Conservation (phyloP, 1,139 yeast genomes). For the Ogataea hybrid region DNA sequence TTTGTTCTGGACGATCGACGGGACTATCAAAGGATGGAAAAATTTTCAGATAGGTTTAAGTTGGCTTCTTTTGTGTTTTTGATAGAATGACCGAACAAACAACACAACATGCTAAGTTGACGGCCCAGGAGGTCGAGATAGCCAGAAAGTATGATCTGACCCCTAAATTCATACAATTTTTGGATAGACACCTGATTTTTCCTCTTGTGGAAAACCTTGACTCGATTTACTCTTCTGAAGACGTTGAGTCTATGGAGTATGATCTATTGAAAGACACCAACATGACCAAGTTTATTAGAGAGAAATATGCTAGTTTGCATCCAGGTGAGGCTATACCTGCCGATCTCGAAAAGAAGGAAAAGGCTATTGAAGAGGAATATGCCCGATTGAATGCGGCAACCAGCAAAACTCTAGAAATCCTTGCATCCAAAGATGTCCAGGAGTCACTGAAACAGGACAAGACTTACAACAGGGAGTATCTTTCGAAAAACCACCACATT, state of each 20-base stretch:
- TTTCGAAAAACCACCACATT: slow-evolving; percentile 43
- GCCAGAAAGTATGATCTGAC: slow-evolving; percentile 51
- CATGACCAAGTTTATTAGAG: slow-evolving; percentile 49
- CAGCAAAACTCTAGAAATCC: slow-evolving; percentile 42
- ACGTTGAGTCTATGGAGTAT: slow-evolving; percentile 45
- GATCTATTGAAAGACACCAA: slow-evolving; percentile 53
- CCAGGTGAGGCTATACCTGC: slow-evolving; percentile 40
- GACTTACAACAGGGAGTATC: slow-evolving; percentile 44
- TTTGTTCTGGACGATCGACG: slow-evolving; percentile 6
- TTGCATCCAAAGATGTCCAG: slow-evolving; percentile 50
- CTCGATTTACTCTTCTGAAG: slow-evolving; percentile 42
- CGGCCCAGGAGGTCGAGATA: slow-evolving; percentile 33
- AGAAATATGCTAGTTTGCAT: slow-evolving; percentile 41
- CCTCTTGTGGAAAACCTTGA: slow-evolving; percentile 51
- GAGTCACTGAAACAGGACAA: slow-evolving; percentile 51
- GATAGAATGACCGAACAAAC: slow-evolving; percentile 15
- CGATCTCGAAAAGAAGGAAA: slow-evolving; percentile 39
- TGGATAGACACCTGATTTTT: slow-evolving; percentile 57
- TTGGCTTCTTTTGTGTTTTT: slow-evolving; percentile 1
- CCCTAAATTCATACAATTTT: slow-evolving; percentile 47
- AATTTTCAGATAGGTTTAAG: slow-evolving; percentile 7
- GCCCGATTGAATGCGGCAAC: slow-evolving; percentile 43
- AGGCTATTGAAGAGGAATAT: slow-evolving; percentile 38
- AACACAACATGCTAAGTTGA: slow-evolving; percentile 22
- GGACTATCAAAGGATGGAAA: slow-evolving; percentile 5